Conservation (phyloP, 345 rosid species). For the Iberis pinnata region DNA sequence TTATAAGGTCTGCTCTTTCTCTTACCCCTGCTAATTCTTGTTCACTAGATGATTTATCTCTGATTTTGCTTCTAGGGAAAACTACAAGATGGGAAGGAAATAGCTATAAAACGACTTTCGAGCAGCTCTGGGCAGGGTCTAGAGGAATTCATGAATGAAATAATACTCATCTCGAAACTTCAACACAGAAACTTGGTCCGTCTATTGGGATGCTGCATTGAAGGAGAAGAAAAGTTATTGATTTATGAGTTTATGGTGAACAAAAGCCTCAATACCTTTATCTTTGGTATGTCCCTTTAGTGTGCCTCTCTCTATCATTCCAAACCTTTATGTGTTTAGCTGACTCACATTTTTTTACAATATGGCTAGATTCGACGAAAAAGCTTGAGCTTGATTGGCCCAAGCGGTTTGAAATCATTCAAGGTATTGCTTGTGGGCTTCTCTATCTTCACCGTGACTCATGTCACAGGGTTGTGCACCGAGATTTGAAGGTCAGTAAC, state of each 20-base stretch:
- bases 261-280: constrained; percentile 32
- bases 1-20: constrained; percentile 19
- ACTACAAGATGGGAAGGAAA: constrained; percentile 27
- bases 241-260: constrained; percentile 31
- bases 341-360: not conserved
- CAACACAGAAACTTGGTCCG: constrained; percentile 34
- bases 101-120: constrained; percentile 32
- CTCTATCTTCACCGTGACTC: constrained; percentile 48
- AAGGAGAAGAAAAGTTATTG: constrained; percentile 40
- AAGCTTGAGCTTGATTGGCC: constrained; percentile 33
- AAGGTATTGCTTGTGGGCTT: constrained; percentile 39
- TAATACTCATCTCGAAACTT: constrained; percentile 30
- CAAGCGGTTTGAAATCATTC: constrained; percentile 28
- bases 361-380: constrained; percentile 24
- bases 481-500: constrained; percentile 39
- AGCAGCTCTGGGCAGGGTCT: constrained; percentile 29
- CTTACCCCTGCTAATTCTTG: not conserved
- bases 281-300: constrained; percentile 21
- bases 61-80: constrained; percentile 22
- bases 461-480: constrained; percentile 34
- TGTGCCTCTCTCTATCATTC: not conserved
- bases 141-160: constrained; percentile 33
- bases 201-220: constrained; percentile 33
- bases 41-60: not conserved
- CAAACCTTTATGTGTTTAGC: not conserved